Percentiles rank a stretch among this genome's conserved stretches.
phyloP scores from a whole-genome alignment of 306 rosid species.

The Urtica urens region DNA sequence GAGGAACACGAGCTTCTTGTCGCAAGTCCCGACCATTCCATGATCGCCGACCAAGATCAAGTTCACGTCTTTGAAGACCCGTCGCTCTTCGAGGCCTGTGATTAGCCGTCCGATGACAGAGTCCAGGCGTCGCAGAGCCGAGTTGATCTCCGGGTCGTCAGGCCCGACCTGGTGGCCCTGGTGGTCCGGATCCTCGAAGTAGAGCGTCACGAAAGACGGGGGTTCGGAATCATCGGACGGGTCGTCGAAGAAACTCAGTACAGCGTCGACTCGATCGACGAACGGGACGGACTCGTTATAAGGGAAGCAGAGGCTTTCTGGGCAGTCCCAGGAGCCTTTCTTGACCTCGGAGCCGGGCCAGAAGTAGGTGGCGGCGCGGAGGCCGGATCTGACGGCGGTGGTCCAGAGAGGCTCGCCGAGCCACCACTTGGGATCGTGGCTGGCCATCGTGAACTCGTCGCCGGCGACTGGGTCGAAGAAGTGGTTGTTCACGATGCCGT shows the following conservation, averaged over 20 bases:
- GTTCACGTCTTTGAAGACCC: slow-evolving; percentile 74
- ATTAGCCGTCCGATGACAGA: slow-evolving; percentile 75
- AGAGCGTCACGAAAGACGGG: slow-evolving; percentile 80
- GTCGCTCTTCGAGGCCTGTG: slow-evolving; percentile 64
- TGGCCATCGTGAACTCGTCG: slow-evolving; percentile 50
- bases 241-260: slow-evolving; percentile 56
- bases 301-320: slow-evolving; percentile 29
- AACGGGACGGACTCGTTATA: slow-evolving; percentile 73
- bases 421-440: slow-evolving; percentile 95
- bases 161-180: slow-evolving; percentile 90
- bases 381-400: slow-evolving; percentile 66
- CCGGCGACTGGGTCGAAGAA: slow-evolving; percentile 72
- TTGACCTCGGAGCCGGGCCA: slow-evolving; percentile 99
- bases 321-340: slow-evolving; percentile 86
- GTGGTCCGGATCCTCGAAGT: slow-evolving; percentile 97
- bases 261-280: slow-evolving; percentile 64
- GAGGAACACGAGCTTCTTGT: slow-evolving; percentile 59
- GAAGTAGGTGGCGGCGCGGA: slow-evolving; percentile 68
- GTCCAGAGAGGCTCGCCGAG: slow-evolving; percentile 95
- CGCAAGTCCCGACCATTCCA: slow-evolving; percentile 99
- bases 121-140: slow-evolving; percentile 72
- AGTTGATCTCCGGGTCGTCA: slow-evolving; percentile 78
- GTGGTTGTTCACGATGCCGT: slow-evolving; percentile 76
- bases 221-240: slow-evolving; percentile 53
- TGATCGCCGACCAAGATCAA: slow-evolving; percentile 89